phyloP scores from a whole-genome alignment of 2,329 filamentous ascomycete species.

The Pestalotiopsis sp. region DNA sequence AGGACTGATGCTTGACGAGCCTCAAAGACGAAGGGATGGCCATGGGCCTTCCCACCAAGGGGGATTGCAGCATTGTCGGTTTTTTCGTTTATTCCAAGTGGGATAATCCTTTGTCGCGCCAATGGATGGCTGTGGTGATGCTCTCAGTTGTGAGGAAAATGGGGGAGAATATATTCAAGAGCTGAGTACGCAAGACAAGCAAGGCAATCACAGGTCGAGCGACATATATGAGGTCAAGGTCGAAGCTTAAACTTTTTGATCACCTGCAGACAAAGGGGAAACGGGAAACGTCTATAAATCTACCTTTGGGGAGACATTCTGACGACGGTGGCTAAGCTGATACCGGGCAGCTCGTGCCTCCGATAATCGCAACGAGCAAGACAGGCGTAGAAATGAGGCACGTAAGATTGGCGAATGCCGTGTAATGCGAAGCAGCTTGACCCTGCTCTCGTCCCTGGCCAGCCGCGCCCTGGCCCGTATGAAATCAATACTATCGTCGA shows the following conservation, averaged over 20 bases:
- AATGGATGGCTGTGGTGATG: background rate
- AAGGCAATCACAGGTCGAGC: background rate
- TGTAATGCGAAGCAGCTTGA: background rate
- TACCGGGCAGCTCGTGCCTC: background rate
- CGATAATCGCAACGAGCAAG: slow-evolving; percentile 5
- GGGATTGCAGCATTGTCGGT: slow-evolving; percentile 11
- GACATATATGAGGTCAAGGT: slow-evolving; percentile 1
- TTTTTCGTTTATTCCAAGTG: background rate
- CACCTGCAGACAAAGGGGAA: background rate
- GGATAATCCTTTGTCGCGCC: background rate
- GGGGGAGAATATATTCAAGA: background rate
- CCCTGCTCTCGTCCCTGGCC: background rate
- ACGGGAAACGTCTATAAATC: slow-evolving; percentile 9
- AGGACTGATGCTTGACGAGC: slow-evolving; percentile 8
- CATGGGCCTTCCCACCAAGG: slow-evolving; percentile 11
- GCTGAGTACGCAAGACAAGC: background rate
- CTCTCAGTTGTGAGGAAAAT: background rate
- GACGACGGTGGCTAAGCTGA: slow-evolving; percentile 4
- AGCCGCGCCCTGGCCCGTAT: slow-evolving; percentile 16
- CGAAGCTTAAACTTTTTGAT: background rate
- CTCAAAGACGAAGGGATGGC: slow-evolving; percentile 10
- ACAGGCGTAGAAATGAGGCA: background rate
- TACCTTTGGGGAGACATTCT: background rate
- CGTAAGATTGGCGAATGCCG: background rate
- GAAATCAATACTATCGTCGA: slow-evolving; percentile 28